Evolutionary conservation across 2,329 filamentous ascomycete genomes (phyloP).

Genomic region (Nannizziopsis arthrosporioides): DNA sequence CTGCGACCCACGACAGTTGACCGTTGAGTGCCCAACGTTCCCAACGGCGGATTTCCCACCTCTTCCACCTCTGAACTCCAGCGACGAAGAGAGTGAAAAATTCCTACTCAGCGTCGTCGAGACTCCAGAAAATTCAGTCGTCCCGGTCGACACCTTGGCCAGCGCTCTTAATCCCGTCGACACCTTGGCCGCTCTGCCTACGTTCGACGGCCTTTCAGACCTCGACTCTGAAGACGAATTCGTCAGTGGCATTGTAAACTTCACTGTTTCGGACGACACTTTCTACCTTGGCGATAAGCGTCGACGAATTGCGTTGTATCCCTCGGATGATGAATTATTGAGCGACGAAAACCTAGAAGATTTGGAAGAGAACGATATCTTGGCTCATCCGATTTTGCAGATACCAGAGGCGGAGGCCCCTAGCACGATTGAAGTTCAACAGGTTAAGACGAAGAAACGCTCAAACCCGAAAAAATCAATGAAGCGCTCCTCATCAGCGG

Average conservation of each 20-base stretch:
- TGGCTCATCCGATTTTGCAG: conserved; percentile 51
- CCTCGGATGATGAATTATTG: conserved; percentile 65
- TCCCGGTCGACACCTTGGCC: conserved; percentile 23
- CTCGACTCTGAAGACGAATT: conserved; percentile 88
- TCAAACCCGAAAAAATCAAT: conserved; percentile 28
- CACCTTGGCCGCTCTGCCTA: conserved; percentile 50
- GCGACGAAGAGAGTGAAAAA: conserved; percentile 29
- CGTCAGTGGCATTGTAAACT: conserved; percentile 59
- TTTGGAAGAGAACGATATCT: conserved; percentile 55
- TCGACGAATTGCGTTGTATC: conserved; percentile 57
- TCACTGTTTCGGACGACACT: conserved; percentile 48
- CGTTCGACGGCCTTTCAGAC: conserved; percentile 78
- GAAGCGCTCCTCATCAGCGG: conserved; percentile 21
- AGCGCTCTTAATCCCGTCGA: conserved; percentile 34
- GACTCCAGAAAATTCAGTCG: conserved; percentile 6
- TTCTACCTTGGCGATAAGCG: conserved; percentile 56
- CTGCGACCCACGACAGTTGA: conserved; percentile 83
- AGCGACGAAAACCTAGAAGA: conserved; percentile 65
- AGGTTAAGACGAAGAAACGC: conserved; percentile 42
- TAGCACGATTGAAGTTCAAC: conserved; percentile 40
- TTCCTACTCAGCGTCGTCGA: conserved; percentile 24
- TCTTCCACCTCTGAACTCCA: conserved; percentile 42
- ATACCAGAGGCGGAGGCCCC: conserved; percentile 44
- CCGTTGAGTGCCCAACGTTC: conserved; percentile 47
- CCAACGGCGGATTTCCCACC: conserved; percentile 50